Evolutionary conservation across 345 rosid species (phyloP).

Genomic region (Pseudoturritis turrita): DNA sequence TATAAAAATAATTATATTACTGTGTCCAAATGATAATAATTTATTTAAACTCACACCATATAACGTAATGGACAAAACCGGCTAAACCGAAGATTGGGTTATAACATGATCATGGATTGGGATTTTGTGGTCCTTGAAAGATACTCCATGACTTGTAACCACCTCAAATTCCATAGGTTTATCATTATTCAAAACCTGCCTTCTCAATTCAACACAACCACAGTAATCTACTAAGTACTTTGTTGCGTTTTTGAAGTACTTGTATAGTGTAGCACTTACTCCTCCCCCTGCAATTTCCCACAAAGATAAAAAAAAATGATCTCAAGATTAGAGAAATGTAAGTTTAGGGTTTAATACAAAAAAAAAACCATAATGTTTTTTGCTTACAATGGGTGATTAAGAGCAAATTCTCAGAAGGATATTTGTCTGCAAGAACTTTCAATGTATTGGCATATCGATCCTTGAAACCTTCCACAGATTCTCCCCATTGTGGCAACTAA

Average conservation of each 20-base stretch:
- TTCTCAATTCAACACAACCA: slow-evolving; percentile 54
- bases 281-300: slow-evolving; percentile 62
- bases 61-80: not conserved
- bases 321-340: not conserved
- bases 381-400: slow-evolving; percentile 75
- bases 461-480: slow-evolving; percentile 31
- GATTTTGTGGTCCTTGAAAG: not conserved
- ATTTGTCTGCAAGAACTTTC: slow-evolving; percentile 54
- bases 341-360: not conserved
- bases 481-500: slow-evolving; percentile 78
- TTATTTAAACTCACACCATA: not conserved
- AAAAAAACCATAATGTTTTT: not conserved
- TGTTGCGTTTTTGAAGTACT: slow-evolving; percentile 37
- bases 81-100: not conserved
- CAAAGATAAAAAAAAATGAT: not conserved
- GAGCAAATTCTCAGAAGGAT: slow-evolving; percentile 74
- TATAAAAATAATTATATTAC: too few relatives aligned
- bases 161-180: slow-evolving; percentile 33
- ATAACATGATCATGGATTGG: slow-evolving; percentile 10
- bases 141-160: slow-evolving; percentile 29
- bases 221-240: slow-evolving; percentile 66
- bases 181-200: slow-evolving; percentile 31
- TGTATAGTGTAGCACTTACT: slow-evolving; percentile 62
- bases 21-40: not conserved
- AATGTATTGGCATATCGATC: slow-evolving; percentile 45